phyloP scores from a whole-genome alignment of 768 basidiomycete genomes.

The Tulasnella sp. region DNA sequence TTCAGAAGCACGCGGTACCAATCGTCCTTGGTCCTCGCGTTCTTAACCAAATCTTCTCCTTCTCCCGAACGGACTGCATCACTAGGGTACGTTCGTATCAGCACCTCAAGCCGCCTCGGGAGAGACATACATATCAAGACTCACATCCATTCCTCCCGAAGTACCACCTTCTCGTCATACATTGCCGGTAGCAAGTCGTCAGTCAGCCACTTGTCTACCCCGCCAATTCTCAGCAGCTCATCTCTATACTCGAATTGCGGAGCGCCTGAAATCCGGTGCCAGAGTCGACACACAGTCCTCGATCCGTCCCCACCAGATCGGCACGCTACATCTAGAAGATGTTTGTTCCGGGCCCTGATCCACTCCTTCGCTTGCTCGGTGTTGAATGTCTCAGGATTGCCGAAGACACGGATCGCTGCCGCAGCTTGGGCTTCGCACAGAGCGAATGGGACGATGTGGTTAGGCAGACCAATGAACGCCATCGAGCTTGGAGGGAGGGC shows the following conservation, averaged over 20 bases:
- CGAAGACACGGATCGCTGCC: conserved; percentile 54
- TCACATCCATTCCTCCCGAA: conserved; percentile 54
- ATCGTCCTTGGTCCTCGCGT: not conserved
- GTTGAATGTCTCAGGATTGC: conserved; percentile 49
- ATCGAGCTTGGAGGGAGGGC: conserved; percentile 48
- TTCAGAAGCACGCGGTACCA: not conserved
- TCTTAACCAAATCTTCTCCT: not conserved
- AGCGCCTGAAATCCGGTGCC: conserved; percentile 48
- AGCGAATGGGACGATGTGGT: conserved; percentile 66
- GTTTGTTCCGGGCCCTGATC: conserved; percentile 47
- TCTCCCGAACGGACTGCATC: not conserved
- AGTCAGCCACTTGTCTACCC: conserved; percentile 39
- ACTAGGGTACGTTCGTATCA: not conserved
- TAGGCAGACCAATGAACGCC: conserved; percentile 62
- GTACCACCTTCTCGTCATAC: conserved; percentile 45
- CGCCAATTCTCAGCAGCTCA: conserved; percentile 49
- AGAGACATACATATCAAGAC: not conserved
- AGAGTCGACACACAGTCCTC: conserved; percentile 47
- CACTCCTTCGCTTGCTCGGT: conserved; percentile 45
- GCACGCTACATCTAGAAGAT: not conserved
- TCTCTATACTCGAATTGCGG: conserved; percentile 71
- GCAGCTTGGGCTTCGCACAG: conserved; percentile 73
- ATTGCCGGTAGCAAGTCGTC: conserved; percentile 56
- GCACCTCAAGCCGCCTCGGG: not conserved
- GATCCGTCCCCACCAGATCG: conserved; percentile 34